Conservation (phyloP, 768 basidiomycete genomes). For the Pleurotus platypus region DNA sequence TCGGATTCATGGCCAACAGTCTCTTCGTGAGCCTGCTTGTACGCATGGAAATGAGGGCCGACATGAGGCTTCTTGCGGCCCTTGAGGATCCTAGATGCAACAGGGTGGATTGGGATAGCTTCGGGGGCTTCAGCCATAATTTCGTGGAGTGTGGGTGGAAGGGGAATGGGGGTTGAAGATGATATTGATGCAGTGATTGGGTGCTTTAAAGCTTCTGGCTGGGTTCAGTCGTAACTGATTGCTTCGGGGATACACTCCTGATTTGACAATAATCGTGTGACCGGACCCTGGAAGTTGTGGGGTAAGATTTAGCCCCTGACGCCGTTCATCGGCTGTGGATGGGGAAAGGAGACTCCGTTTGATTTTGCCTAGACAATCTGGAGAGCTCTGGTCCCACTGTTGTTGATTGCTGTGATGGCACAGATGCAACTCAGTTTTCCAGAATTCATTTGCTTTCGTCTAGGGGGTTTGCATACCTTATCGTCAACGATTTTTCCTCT, state of each 20-base stretch:
- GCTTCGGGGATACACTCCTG: constrained; percentile 1
- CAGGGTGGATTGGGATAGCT: constrained; percentile 53
- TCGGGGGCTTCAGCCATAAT: constrained; percentile 37
- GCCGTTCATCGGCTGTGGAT: neutral
- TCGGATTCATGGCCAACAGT: constrained; percentile 79
- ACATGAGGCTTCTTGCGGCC: constrained; percentile 72
- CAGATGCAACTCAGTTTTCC: too few relatives aligned
- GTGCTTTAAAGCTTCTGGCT: neutral
- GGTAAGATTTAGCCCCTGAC: constrained; percentile 2
- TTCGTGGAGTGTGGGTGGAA: constrained; percentile 3
- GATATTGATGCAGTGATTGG: neutral
- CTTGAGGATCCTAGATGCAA: constrained; percentile 68
- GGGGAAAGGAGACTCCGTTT: constrained; percentile 1
- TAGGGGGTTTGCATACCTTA: too few relatives aligned
- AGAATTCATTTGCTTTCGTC: too few relatives aligned
- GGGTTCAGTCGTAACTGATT: constrained; percentile 4
- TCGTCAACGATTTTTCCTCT: neutral
- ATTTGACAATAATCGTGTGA: constrained; percentile 5
- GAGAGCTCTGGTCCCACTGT: neutral
- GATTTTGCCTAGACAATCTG: neutral
- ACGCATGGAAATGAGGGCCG: constrained; percentile 75
- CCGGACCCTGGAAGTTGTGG: neutral
- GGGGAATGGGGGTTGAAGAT: neutral
- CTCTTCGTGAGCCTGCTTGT: constrained; percentile 59
- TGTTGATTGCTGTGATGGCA: neutral